Conservation (phyloP, 2,329 filamentous ascomycete species). For the Gnomoniopsis smithogilvyi region DNA sequence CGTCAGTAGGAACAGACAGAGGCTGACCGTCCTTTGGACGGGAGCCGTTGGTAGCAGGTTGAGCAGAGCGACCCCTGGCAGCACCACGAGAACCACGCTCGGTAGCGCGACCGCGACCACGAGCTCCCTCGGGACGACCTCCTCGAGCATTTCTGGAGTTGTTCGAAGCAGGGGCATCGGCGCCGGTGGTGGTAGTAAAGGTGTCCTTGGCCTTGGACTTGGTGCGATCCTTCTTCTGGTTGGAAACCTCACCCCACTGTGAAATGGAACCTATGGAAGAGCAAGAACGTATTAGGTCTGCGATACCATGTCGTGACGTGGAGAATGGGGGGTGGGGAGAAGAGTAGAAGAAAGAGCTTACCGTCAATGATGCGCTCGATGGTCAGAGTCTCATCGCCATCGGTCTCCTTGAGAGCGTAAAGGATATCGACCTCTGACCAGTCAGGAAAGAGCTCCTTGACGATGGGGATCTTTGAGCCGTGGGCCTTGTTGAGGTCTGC, state of each 20-base stretch:
- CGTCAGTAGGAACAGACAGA: constrained; percentile 66
- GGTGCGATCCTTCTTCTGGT: constrained; percentile 71
- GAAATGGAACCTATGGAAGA: constrained; percentile 63
- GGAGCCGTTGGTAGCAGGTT: constrained; percentile 59
- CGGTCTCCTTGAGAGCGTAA: constrained; percentile 85
- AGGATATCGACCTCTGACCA: constrained; percentile 96
- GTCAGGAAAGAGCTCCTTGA: constrained; percentile 91
- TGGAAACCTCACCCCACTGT: constrained; percentile 82
- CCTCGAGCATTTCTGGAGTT: constrained; percentile 51
- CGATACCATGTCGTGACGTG: background rate
- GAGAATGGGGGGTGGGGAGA: background rate
- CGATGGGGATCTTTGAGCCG: constrained; percentile 69
- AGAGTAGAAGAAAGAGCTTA: constrained; percentile 34
- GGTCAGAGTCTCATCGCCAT: constrained; percentile 72
- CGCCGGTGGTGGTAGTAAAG: constrained; percentile 47
- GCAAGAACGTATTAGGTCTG: constrained; percentile 17
- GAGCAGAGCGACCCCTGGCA: constrained; percentile 61
- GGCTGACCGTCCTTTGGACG: constrained; percentile 53
- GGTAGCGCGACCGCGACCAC: constrained; percentile 59
- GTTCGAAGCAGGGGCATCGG: constrained; percentile 42
- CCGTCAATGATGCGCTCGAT: constrained; percentile 79
- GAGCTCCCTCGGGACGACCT: constrained; percentile 60
- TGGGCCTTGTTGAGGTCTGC: constrained; percentile 91
- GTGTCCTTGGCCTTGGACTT: constrained; percentile 70
- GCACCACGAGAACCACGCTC: constrained; percentile 60